These are phyloP conservation scores for Dendrobium chrysotoxum DNA, from an alignment of 106 monocot genomes.

Conservation along the genomic window DNA sequence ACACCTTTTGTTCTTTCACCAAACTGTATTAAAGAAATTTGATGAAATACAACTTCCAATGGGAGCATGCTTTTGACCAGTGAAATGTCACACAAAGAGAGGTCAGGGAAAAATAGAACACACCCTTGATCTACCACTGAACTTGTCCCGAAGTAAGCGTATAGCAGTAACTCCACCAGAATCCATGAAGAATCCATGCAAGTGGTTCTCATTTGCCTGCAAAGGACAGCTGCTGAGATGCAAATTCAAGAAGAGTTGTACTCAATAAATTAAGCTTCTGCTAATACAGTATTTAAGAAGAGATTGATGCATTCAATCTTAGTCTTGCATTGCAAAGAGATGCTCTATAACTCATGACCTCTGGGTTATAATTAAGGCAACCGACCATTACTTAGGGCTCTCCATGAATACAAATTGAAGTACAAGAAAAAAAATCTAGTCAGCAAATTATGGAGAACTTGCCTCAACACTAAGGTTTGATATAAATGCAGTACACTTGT, in stretches of 20 bases:
- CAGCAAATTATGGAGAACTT: conserved; percentile 11
- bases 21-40: background rate
- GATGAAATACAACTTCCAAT: background rate
- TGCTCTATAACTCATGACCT: background rate
- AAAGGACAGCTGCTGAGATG: conserved; percentile 11
- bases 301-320: too few relatives aligned
- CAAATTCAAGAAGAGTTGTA: background rate
- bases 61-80: background rate
- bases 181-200: conserved; percentile 55
- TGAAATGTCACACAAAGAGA: background rate
- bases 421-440: background rate
- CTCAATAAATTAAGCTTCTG: background rate
- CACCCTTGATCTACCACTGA: conserved; percentile 79
- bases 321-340: background rate
- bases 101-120: conserved; percentile 17
- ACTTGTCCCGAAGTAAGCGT: conserved; percentile 69
- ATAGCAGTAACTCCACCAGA: conserved; percentile 72
- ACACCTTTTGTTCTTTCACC: too few relatives aligned
- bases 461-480: conserved; percentile 76
- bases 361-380: background rate
- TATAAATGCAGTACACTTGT: conserved; percentile 86
- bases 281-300: background rate
- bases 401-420: background rate
- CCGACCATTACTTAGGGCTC: background rate
- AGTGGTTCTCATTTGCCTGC: conserved; percentile 76